Conservation (phyloP, 192 early-diverging fungal species). For the Gonapodya sp. region DNA sequence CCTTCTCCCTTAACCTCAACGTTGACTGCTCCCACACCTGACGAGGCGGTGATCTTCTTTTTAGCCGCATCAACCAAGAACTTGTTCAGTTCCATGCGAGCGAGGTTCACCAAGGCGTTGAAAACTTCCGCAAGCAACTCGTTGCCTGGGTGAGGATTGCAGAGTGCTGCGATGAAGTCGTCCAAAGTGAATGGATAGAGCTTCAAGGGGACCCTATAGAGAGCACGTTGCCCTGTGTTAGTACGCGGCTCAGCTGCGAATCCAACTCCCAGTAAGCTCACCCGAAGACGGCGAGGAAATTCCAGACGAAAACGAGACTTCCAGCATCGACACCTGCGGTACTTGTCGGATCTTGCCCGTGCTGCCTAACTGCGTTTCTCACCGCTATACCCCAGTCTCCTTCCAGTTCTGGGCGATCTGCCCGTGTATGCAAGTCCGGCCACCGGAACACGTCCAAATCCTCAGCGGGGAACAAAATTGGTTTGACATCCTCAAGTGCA, state of each 20-base stretch:
- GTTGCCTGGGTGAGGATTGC: neutral
- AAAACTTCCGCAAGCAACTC: conserved; percentile 26
- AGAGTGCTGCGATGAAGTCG: conserved; percentile 60
- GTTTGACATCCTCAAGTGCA: neutral
- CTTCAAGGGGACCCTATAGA: conserved; percentile 50
- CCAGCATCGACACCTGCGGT: conserved; percentile 29
- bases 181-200: conserved; percentile 66
- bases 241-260: too few species aligned
- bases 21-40: conserved; percentile 16
- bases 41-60: conserved; percentile 22
- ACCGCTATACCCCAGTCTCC: conserved; percentile 20
- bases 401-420: conserved; percentile 30
- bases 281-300: conserved; percentile 53
- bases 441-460: neutral
- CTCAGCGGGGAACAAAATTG: neutral
- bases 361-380: neutral
- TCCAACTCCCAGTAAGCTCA: too few species aligned
- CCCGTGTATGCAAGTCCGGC: conserved; percentile 57
- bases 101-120: conserved; percentile 33
- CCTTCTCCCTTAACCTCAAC: neutral
- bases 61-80: conserved; percentile 32
- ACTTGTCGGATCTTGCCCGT: conserved; percentile 22
- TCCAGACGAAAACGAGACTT: conserved; percentile 48
- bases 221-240: too few species aligned
- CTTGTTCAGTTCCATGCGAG: conserved; percentile 37